Evolutionary conservation across 2,329 filamentous ascomycete species (phyloP).

Genomic region (Fusarium torulosum): DNA sequence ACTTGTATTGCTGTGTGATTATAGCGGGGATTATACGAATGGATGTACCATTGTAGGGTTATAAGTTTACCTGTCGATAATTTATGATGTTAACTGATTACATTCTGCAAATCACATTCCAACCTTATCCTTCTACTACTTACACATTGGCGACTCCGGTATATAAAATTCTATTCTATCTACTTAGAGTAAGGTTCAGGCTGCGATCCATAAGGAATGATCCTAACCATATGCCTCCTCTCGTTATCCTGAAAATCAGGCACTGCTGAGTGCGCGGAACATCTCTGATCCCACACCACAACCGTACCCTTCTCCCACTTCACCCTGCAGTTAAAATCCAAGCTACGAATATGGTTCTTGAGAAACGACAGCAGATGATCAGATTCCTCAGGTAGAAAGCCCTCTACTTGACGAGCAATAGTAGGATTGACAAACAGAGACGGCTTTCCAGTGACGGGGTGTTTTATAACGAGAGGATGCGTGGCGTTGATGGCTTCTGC

Average conservation of each 20-base stretch:
- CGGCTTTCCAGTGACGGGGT: slow-evolving; percentile 48
- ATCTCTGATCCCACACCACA: slow-evolving; percentile 50
- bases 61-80: too few species aligned
- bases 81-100: too few species aligned
- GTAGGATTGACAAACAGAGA: slow-evolving; percentile 50
- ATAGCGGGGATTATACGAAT: neutral
- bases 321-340: slow-evolving; percentile 50
- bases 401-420: slow-evolving; percentile 48
- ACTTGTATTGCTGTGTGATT: rapidly evolving
- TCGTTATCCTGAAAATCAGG: slow-evolving; percentile 50
- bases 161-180: neutral
- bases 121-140: neutral
- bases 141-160: rapidly evolving
- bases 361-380: slow-evolving; percentile 47
- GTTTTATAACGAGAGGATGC: slow-evolving; percentile 48
- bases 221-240: slow-evolving; percentile 50
- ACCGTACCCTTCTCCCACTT: slow-evolving; percentile 50
- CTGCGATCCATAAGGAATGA: slow-evolving; percentile 48
- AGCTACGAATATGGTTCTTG: slow-evolving; percentile 49
- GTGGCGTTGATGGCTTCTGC: slow-evolving; percentile 49
- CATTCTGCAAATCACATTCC: neutral
- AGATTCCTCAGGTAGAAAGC: slow-evolving; percentile 50
- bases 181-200: slow-evolving; percentile 34
- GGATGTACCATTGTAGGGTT: neutral
- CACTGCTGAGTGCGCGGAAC: slow-evolving; percentile 46